phyloP scores from a whole-genome alignment of 225 moss, liverwort and hornwort genomes.

The Sphagnum tenellum region DNA sequence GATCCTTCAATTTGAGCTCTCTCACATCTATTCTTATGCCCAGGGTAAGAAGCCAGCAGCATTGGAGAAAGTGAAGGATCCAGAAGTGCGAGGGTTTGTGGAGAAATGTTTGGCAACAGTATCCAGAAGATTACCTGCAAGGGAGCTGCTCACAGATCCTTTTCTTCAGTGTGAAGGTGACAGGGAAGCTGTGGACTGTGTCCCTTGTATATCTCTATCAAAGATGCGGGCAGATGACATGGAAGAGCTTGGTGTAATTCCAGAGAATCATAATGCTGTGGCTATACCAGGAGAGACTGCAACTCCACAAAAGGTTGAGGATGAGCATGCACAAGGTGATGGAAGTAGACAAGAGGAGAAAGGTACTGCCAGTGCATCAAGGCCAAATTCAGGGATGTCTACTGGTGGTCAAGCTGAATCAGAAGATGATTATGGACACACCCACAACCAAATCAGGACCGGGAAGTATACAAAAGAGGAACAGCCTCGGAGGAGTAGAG shows the following conservation, averaged over 20 bases:
- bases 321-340: not conserved
- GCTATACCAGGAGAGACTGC: conserved; percentile 5
- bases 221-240: conserved; percentile 8
- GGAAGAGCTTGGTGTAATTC: conserved; percentile 5
- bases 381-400: not conserved
- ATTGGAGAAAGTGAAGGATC: conserved; percentile 51
- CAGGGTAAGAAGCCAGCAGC: conserved; percentile 71
- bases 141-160: conserved; percentile 57
- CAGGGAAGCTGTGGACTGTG: conserved; percentile 14
- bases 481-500: conserved; percentile 30
- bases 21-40: not conserved
- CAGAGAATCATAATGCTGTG: conserved; percentile 7
- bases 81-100: conserved; percentile 43
- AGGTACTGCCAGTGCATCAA: conserved; percentile 7
- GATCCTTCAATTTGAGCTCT: too few species aligned
- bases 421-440: conserved; percentile 4
- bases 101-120: conserved; percentile 59
- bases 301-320: conserved; percentile 1
- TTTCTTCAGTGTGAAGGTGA: conserved; percentile 42
- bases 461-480: conserved; percentile 19
- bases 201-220: conserved; percentile 5
- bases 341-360: conserved; percentile 1
- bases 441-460: not conserved
- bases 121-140: conserved; percentile 47
- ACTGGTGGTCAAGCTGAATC: not conserved